Base-by-base conservation (phyloP, 2,329 filamentous ascomycete species). In the Dactylellina parvicollis region DNA sequence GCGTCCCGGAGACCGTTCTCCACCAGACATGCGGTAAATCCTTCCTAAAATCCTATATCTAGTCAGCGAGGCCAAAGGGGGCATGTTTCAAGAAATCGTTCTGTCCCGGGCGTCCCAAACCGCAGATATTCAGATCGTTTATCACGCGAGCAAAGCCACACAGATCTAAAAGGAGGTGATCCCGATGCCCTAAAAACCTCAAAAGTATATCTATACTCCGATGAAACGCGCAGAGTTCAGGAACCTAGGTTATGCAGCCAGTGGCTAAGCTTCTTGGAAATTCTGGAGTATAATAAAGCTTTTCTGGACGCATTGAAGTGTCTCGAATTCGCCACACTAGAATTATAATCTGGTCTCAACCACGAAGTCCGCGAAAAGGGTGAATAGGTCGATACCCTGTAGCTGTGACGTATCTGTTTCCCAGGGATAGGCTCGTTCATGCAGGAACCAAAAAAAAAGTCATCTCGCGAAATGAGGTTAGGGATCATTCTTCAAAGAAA, bases 381-480 rank as follows among this genome's bases (percentile, higher is more conserved):
- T 34, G 36, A 24, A n/a, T 46, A 57, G n/a, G 40, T 8, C 10
- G 26, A 59, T 44, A 8, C 34, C 49, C 24, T 57, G 57, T 61
- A 28, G 30, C 54, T 71, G 57, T 71, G 66, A 71, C 66, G 66
- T 71, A 71, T 24, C 32, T 42, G 18, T 61, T 69, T 40, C 49
- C 52, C 24, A 32, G 47, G 44, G 44, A 32, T 32, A 61, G 47
- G 38, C 56, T 70, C 65, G 56, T 40, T 71, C 66, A 71, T 71
- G 66, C 66, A 71, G 66, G 66, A 71, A 71, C 66, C 22, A 57
- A 40, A 70, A 70, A 62, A 20, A 50, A 49, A 70, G 61, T 57
- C 34, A 44, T 34, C 34, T 56, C 20, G 66, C 66, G 66, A 71
- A 71, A 71, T 71, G 66, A 71, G 66, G 34, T 57, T 62, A 55